Conservation (phyloP, 2,329 filamentous ascomycete genomes). For the Blastomyces emzantsi region DNA sequence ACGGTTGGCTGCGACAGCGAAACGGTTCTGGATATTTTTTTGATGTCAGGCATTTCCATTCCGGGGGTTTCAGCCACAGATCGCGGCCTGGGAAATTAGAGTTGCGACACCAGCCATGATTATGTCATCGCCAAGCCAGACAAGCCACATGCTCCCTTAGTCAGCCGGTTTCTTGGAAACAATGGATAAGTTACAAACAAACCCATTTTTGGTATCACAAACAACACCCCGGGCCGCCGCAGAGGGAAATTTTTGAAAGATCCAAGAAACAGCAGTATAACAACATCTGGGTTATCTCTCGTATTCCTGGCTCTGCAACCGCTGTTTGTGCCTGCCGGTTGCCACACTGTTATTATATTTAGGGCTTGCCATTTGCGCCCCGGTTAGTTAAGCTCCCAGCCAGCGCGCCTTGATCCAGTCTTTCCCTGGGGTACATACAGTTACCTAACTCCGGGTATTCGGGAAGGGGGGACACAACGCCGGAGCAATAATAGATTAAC, state of each 20-base stretch:
- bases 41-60: background rate
- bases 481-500: background rate
- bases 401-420: background rate
- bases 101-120: background rate
- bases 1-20: background rate
- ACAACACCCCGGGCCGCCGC: too few species aligned
- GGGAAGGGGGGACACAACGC: too few species aligned
- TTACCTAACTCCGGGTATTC: background rate
- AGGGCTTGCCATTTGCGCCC: background rate
- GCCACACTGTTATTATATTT: too few species aligned
- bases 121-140: background rate
- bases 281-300: too few species aligned
- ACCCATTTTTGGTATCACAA: too few species aligned
- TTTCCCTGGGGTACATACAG: too few species aligned
- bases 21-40: background rate
- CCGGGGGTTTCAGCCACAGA: conserved; percentile 3
- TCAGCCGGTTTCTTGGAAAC: background rate
- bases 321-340: too few species aligned
- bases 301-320: too few species aligned
- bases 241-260: too few species aligned
- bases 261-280: too few species aligned
- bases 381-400: background rate
- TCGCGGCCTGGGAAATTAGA: conserved; percentile 6
- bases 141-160: background rate
- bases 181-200: too few species aligned